Conservation (phyloP, 768 basidiomycete genomes). For the Trametes cinnabarina region DNA sequence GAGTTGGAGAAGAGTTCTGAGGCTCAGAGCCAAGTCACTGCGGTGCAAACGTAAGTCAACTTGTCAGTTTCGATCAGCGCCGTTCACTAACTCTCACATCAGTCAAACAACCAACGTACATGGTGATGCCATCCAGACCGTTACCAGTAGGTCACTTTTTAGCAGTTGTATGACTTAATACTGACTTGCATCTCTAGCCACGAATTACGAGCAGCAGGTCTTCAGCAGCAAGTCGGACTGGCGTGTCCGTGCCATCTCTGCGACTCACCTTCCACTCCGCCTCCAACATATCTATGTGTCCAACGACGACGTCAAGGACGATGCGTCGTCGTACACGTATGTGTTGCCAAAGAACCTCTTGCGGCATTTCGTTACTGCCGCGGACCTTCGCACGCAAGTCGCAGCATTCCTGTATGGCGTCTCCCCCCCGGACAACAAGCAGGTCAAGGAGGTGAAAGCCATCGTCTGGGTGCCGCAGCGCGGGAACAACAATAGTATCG, state of each 20-base stretch:
- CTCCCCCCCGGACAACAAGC: conserved; percentile 93
- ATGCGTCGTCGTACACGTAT: conserved; percentile 91
- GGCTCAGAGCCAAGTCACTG: conserved; percentile 92
- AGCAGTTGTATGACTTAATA: neutral
- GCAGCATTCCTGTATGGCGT: conserved; percentile 91
- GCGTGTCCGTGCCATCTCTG: conserved; percentile 97
- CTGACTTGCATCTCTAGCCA: conserved; percentile 47
- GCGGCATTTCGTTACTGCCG: conserved; percentile 87
- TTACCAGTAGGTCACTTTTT: conserved; percentile 65
- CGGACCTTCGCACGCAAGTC: conserved; percentile 95
- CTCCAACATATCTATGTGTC: conserved; percentile 99
- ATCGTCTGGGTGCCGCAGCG: conserved; percentile 98
- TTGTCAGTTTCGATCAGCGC: neutral
- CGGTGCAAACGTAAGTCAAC: conserved; percentile 68
- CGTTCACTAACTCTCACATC: neutral
- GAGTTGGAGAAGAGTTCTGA: conserved; percentile 96
- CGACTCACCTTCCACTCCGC: conserved; percentile 93
- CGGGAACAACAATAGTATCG: conserved; percentile 91
- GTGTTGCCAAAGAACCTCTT: conserved; percentile 97
- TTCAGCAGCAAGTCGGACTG: conserved; percentile 99
- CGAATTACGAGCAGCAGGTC: conserved; percentile 97
- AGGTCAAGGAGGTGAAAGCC: conserved; percentile 98
- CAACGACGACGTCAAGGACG: conserved; percentile 98
- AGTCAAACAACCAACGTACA: conserved; percentile 92
- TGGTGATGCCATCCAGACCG: conserved; percentile 92